phyloP scores from a whole-genome alignment of 805 yeast species.

The Kurtzmaniella fragi region DNA sequence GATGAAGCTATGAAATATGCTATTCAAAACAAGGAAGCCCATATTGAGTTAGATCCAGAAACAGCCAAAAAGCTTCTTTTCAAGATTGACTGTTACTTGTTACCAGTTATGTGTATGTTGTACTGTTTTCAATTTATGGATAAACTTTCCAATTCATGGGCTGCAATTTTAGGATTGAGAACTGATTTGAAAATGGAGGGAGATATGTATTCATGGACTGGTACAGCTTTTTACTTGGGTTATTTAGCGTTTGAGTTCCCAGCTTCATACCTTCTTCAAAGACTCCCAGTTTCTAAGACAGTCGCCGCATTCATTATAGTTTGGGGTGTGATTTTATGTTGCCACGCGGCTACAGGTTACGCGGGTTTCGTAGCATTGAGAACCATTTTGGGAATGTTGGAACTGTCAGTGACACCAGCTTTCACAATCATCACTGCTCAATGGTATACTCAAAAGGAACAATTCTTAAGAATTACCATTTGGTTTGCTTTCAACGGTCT shows the following conservation, averaged over 20 bases:
- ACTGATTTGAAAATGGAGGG: conserved; percentile 31
- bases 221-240: conserved; percentile 47
- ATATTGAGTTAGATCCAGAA: conserved; percentile 2
- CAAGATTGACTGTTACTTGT: conserved; percentile 18
- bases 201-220: conserved; percentile 32
- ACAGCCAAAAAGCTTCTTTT: conserved; percentile 12
- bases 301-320: conserved; percentile 44
- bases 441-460: conserved; percentile 30
- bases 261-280: conserved; percentile 43
- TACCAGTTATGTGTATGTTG: conserved; percentile 21
- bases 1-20: conserved; percentile 37
- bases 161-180: conserved; percentile 34
- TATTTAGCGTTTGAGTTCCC: conserved; percentile 55
- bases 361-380: conserved; percentile 35
- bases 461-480: conserved; percentile 27
- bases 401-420: conserved; percentile 36
- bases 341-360: conserved; percentile 49
- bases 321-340: conserved; percentile 58
- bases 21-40: conserved; percentile 10
- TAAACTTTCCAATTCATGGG: conserved; percentile 34
- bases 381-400: conserved; percentile 35
- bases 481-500: conserved; percentile 35
- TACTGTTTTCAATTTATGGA: conserved; percentile 30
- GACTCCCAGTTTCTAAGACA: conserved; percentile 52
- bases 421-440: conserved; percentile 32